Base-by-base conservation (phyloP, 768 basidiomycete species). In the Tricholoma sp. region DNA sequence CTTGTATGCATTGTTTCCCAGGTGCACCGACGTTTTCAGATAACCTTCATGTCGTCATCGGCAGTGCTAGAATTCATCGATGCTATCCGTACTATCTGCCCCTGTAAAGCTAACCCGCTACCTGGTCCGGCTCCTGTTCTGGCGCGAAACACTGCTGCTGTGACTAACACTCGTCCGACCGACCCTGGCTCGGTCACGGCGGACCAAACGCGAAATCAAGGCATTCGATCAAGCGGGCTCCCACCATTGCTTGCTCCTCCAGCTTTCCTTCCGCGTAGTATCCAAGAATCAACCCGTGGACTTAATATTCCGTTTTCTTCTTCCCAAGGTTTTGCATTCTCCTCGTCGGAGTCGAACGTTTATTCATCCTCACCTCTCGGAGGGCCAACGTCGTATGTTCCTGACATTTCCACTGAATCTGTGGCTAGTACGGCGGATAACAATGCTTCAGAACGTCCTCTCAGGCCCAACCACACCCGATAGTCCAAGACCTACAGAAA, bases 1-100 rank as follows among this genome's bases (percentile, higher is more conserved):
- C 29, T 57, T 45, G 48, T 17, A 50, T 53, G 28, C 39, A 36
- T 55, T 28, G 12, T 60, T 53, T 52, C 6, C n/a, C 58, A 91
- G 89, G 70, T 75, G 2, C 89, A 85, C 66, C 82, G 86, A 51
- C 85, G 89, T 13, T 89, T 92, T 62, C 89, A 92, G 66, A 77
- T 91, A 29, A 84, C 84, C 18, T 90, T 92, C 59, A 65, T 74
- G 51, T 75, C 77, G n/a, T 52, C 73, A 13, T 56, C 66, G 2
- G 76, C 80, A 32, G 81, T 84, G 0, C 65, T 72, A 2, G 78
- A 81, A 59, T 86, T 88, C 58, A 79, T 90, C 55, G 76, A 83
- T 29, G 71, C 79, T 4, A 83, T 91, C 62, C 78, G 80, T 48
- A 72, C 78, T 5, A 80, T 91, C 39, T 91, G 89, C 64, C 89